A percentile compares a stretch with the other conserved stretches of the same genome.
phyloP scores from a whole-genome alignment of 805 yeast species.

The Pichia californica region DNA sequence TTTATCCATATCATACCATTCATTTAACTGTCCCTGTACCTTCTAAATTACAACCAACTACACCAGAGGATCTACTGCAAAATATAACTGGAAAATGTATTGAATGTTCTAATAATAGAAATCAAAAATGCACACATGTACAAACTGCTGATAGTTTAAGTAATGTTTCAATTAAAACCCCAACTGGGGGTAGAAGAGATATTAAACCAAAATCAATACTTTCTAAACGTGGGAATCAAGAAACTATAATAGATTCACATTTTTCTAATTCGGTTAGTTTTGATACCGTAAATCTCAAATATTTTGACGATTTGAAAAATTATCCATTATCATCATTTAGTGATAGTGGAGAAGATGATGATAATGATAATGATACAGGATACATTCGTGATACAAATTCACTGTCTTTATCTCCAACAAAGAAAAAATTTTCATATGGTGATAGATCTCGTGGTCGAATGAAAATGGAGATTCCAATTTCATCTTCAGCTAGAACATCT shows the following conservation, averaged over 20 bases:
- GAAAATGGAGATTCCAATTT: not conserved
- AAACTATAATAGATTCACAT: constrained; percentile 4
- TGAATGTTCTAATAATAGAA: constrained; percentile 4
- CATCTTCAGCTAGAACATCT: not conserved
- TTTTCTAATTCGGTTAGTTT: constrained; percentile 36
- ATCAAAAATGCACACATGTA: constrained; percentile 7
- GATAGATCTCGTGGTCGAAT: not conserved
- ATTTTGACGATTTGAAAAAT: constrained; percentile 19
- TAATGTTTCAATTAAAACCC: not conserved
- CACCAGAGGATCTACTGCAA: constrained; percentile 14
- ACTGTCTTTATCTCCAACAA: not conserved
- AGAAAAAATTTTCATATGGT: not conserved
- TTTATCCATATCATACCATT: constrained; percentile 20
- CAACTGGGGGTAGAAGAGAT: not conserved
- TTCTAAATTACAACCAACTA: constrained; percentile 17
- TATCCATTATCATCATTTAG: constrained; percentile 12
- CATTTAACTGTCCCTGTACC: constrained; percentile 16
- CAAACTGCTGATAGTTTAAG: not conserved
- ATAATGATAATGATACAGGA: not conserved
- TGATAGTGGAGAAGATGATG: constrained; percentile 14
- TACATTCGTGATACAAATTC: not conserved
- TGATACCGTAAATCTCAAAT: constrained; percentile 43
- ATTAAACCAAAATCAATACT: constrained; percentile 12
- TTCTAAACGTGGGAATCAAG: constrained; percentile 3
- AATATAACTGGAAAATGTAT: constrained; percentile 11